Base-by-base conservation (phyloP, 805 yeast genomes). In the Candida succiphila region DNA sequence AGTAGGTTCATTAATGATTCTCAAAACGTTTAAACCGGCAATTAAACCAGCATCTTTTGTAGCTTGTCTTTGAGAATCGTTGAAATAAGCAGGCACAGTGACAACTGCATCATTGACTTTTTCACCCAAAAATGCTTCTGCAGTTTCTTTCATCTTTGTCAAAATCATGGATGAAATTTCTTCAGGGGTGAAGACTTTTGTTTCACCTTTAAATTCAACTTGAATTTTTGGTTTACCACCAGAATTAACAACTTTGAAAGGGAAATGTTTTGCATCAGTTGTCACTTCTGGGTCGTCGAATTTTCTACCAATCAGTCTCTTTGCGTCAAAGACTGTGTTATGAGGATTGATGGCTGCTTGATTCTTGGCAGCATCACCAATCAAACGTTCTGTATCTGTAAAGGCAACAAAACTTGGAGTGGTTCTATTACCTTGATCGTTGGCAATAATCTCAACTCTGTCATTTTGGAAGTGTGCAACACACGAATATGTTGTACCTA, bases 381-480 rank as follows among this genome's bases (percentile, higher is more conserved):
- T 84, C 53, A 86, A 71, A 67, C 96, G 78, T 71, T 87, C 96
- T 36, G 82, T 75, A 48, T 82, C 92, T 35, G 95, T 84, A 70
- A 87, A 87, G 28, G 95, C 95, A 37, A 88, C 96, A 59, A 81
- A 88, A 22, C 96, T 88, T 37, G 96, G 96, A 37, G 96, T 88
- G 39, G 88, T 87, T 74, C 96, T 85, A 76, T 87, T 87, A 78
- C 96, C 96, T 72, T 87, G 96, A 63, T 88, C 96, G 61, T 87
- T 87, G 54, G 96, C 95, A 58, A 87, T 83, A 62, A 87, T 88
- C 66, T 88, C 96, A 34, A 88, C 96, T 58, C 83, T 73, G 49
- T 89, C 94, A 56, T 83, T 83, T 52, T 86, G 71, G 71, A 86
- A 86, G 57, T 86, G 94, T 51, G 95, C 96, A 43, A 87, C 96